phyloP scores from a whole-genome alignment of 306 rosid species.

The Crotalaria pallida region DNA sequence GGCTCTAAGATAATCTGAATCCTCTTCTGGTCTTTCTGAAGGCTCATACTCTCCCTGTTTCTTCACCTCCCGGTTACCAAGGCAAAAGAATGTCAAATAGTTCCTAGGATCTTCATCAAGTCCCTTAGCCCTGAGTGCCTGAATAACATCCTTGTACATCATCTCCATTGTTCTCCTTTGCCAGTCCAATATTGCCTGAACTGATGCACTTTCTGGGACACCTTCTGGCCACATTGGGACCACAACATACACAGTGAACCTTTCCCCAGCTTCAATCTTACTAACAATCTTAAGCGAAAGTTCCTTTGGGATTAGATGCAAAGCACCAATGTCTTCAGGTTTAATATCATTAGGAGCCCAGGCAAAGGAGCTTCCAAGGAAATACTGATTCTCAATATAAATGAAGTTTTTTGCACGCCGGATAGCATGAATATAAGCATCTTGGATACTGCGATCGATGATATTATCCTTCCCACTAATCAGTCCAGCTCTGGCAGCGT shows the following conservation, averaged over 20 bases:
- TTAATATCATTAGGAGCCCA: slow-evolving; percentile 54
- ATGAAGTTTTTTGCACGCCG: slow-evolving; percentile 68
- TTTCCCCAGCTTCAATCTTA: slow-evolving; percentile 72
- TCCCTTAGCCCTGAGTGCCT: slow-evolving; percentile 57
- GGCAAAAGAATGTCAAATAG: slow-evolving; percentile 81
- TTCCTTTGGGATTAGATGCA: slow-evolving; percentile 68
- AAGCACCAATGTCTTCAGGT: slow-evolving; percentile 58
- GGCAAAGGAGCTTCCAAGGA: slow-evolving; percentile 63
- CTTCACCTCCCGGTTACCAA: slow-evolving; percentile 67
- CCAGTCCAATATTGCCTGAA: slow-evolving; percentile 79
- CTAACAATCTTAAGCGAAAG: slow-evolving; percentile 66
- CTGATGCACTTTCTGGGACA: slow-evolving; percentile 66
- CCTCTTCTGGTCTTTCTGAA: slow-evolving; percentile 47
- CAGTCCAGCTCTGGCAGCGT: slow-evolving; percentile 67
- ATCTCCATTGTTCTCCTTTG: slow-evolving; percentile 70
- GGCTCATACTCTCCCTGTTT: slow-evolving; percentile 63
- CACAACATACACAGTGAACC: slow-evolving; percentile 57
- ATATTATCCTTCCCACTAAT: slow-evolving; percentile 69
- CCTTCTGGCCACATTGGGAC: slow-evolving; percentile 86
- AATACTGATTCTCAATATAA: slow-evolving; percentile 70
- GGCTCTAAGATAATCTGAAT: slow-evolving; percentile 55
- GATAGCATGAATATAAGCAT: slow-evolving; percentile 64
- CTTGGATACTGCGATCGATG: slow-evolving; percentile 74
- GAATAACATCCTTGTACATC: slow-evolving; percentile 60
- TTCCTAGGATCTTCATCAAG: slow-evolving; percentile 59